Base-by-base conservation (phyloP, 768 basidiomycete species). In the Tubosaeta brunneosetosa region DNA sequence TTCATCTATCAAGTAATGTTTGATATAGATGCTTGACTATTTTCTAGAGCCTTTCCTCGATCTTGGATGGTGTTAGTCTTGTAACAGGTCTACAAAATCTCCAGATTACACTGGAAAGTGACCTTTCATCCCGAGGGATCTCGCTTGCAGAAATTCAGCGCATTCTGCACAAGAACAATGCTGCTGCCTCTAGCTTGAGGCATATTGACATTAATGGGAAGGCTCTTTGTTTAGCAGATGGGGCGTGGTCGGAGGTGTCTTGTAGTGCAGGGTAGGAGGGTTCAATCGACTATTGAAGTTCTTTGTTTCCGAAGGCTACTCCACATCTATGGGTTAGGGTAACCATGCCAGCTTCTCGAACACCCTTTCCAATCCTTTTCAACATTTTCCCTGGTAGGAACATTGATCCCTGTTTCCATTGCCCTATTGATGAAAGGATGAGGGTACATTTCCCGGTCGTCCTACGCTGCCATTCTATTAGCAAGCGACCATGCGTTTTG, bases 371-470 rank as follows among this genome's bases (percentile, higher is more conserved):
- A 80, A 60, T 0, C 68, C 68, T 31, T 77, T 2, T 81, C 81
- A 3, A 37, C 6, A 14, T n/a, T 73, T 9, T 66, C 72, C 0
- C 77, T 75, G 0, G 78, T 77, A 46, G 63, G 63, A 14, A 85
- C 60, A 13, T 74, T 70, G 41, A 85, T 76, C 58, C 83, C 81
- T 0, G 79, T 82, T 66, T 86, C 85, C 84, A 85, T 85, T 1
- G 84, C 81, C 63, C 84, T n/a, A 82, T 63, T 2, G 76, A 67
- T 1, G 77, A 59, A 29, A 61, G n/a, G 61, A 67, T 44, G 17
- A 44, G 53, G 43, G 26, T 22, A 25, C 42, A 46, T 17, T 44
- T 50, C 36, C 19, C 26, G 34, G n/a, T 51, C 17, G 6, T 6
- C 55, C 16, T 46, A 47, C 16, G 38, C 56, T 57, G 12, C 19